Percentiles rank a stretch among this genome's conserved stretches.
Conservation (phyloP, 129 eudicot genomes). For the Ambrosia artemisiifolia region DNA sequence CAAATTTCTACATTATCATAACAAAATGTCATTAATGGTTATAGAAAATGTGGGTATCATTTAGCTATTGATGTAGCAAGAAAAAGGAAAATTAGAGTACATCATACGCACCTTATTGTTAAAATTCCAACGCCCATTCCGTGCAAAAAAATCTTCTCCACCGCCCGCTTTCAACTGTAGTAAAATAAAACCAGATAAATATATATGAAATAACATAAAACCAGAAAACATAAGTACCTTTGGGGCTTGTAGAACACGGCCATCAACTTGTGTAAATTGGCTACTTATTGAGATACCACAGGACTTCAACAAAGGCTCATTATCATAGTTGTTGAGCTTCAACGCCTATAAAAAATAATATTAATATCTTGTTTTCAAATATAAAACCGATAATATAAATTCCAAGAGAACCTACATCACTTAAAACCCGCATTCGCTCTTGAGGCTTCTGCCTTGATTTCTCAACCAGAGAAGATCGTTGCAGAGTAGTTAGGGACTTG, state of each 20-base stretch:
- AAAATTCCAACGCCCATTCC: conserved; percentile 73
- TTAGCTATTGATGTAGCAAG: neutral
- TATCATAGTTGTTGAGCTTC: conserved; percentile 58
- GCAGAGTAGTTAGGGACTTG: conserved; percentile 57
- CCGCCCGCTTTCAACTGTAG: conserved; percentile 67
- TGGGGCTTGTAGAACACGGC: conserved; percentile 74
- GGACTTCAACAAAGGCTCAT: conserved; percentile 73
- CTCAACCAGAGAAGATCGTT: conserved; percentile 67
- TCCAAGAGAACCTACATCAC: conserved; percentile 42
- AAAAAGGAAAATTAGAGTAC: neutral
- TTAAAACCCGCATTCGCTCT: conserved; percentile 62
- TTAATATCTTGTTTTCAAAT: neutral
- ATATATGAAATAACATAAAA: neutral
- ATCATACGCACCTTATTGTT: conserved; percentile 49
- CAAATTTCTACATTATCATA: conserved; percentile 28
- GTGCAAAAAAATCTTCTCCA: conserved; percentile 63
- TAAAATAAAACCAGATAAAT: conserved; percentile 4
- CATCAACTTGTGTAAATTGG: conserved; percentile 62
- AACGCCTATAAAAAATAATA: conserved; percentile 41
- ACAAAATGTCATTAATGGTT: neutral
- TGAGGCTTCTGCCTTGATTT: conserved; percentile 86
- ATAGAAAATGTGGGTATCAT: neutral
- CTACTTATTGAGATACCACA: conserved; percentile 74
- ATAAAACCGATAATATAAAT: neutral
- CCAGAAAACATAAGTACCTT: conserved; percentile 39